phyloP scores from a whole-genome alignment of 768 basidiomycete genomes.

The Boletus coccyginus region DNA sequence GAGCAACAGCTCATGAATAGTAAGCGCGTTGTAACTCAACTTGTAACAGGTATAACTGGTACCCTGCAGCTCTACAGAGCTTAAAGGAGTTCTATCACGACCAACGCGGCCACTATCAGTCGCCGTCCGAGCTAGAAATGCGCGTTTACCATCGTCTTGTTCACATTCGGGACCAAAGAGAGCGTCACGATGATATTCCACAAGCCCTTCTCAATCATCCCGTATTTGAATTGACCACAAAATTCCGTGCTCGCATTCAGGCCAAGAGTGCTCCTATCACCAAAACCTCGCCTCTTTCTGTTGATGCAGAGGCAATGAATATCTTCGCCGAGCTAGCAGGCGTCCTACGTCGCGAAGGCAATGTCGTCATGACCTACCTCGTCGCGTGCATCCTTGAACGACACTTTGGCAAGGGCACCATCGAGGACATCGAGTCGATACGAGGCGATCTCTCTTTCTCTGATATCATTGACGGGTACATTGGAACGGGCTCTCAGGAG shows the following conservation, averaged over 20 bases:
- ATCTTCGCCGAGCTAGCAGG: slow-evolving; percentile 60
- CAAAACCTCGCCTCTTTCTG: slow-evolving; percentile 60
- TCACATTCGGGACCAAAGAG: slow-evolving; percentile 82
- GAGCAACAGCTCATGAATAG: slow-evolving; percentile 91
- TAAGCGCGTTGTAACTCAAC: slow-evolving; percentile 37
- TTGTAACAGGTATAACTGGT: neutral
- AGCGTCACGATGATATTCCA: slow-evolving; percentile 74
- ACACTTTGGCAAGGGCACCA: slow-evolving; percentile 79
- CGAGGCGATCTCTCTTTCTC: slow-evolving; percentile 53
- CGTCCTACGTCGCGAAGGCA: slow-evolving; percentile 64
- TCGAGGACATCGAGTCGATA: slow-evolving; percentile 71
- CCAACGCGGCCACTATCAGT: slow-evolving; percentile 61
- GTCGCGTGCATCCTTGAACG: slow-evolving; percentile 86
- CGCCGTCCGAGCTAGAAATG: slow-evolving; percentile 92
- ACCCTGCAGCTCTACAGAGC: slow-evolving; percentile 74
- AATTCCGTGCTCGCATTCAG: slow-evolving; percentile 80
- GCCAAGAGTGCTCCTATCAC: slow-evolving; percentile 70
- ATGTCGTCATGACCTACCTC: slow-evolving; percentile 74
- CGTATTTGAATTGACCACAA: slow-evolving; percentile 78
- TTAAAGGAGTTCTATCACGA: slow-evolving; percentile 94
- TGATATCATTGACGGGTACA: slow-evolving; percentile 70
- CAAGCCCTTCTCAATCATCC: slow-evolving; percentile 64
- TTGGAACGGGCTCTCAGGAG: slow-evolving; percentile 21
- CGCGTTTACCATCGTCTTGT: slow-evolving; percentile 91
- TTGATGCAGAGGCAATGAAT: slow-evolving; percentile 64